These are phyloP conservation scores for Venturia carpophila DNA, from an alignment of 2,329 filamentous ascomycete species.

Conservation along the genomic window DNA sequence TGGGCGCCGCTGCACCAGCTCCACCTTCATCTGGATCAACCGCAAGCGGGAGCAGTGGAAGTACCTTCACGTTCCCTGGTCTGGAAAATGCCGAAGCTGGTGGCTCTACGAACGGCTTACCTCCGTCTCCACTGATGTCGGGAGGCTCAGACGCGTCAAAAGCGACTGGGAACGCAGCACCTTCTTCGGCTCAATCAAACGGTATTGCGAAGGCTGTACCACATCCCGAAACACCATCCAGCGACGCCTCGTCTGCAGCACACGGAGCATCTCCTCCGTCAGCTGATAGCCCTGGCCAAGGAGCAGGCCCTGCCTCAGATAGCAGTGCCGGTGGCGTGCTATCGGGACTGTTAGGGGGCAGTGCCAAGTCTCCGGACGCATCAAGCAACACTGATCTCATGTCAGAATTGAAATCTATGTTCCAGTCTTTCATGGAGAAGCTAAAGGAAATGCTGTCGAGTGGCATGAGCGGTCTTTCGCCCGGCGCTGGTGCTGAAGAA, in stretches of 20 bases:
- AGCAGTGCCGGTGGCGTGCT: not conserved
- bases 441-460: not conserved
- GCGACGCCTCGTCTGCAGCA: not conserved
- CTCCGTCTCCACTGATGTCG: not conserved
- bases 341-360: not conserved
- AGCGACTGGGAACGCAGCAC: not conserved
- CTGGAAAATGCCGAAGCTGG: not conserved
- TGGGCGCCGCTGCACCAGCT: not conserved
- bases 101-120: not conserved
- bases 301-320: not conserved
- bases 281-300: not conserved
- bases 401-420: not conserved
- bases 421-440: not conserved
- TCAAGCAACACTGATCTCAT: not conserved
- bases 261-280: not conserved
- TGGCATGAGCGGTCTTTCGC: not conserved
- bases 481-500: not conserved
- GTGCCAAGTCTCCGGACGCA: not conserved
- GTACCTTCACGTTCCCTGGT: not conserved
- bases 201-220: not conserved
- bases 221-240: constrained; percentile 3
- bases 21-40: not conserved
- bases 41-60: not conserved
- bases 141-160: not conserved
- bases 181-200: not conserved